Evolutionary conservation across 2,329 filamentous ascomycete species (phyloP).

Genomic region (Claviceps monticola): DNA sequence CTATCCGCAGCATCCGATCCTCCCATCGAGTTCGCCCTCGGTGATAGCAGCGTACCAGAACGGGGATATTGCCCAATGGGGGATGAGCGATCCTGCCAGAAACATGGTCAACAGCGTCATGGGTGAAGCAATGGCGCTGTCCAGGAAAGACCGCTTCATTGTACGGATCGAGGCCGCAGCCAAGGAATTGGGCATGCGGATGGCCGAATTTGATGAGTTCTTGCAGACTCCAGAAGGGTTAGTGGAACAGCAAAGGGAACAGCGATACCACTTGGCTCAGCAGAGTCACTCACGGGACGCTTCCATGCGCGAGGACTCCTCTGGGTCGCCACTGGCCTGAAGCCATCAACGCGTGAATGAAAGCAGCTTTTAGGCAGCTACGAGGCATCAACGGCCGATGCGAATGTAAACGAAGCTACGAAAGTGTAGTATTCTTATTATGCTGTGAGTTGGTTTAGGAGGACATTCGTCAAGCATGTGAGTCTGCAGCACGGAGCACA

Average conservation of each 20-base stretch:
- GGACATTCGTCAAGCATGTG: background rate
- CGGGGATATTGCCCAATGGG: constrained; percentile 23
- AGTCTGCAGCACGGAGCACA: background rate
- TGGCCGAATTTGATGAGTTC: constrained; percentile 37
- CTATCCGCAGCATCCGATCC: constrained; percentile 7
- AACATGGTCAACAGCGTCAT: constrained; percentile 25
- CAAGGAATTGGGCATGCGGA: constrained; percentile 38
- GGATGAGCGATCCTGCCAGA: constrained; percentile 10
- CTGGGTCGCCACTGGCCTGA: background rate
- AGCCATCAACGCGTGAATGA: background rate
- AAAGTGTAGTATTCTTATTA: background rate
- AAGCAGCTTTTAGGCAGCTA: background rate
- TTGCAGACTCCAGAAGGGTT: constrained; percentile 14
- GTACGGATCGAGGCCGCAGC: constrained; percentile 40
- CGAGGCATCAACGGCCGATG: background rate
- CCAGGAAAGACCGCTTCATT: constrained; percentile 31
- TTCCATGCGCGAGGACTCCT: constrained; percentile 7
- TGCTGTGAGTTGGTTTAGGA: background rate
- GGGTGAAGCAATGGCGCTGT: constrained; percentile 28
- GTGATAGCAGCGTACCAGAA: constrained; percentile 1
- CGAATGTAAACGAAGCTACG: background rate
- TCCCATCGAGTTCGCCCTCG: background rate
- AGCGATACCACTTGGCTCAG: constrained; percentile 6
- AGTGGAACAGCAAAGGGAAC: constrained; percentile 13
- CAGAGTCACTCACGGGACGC: constrained; percentile 10